Conservation (phyloP, 345 rosid genomes). For the Eucalyptus polybractea region DNA sequence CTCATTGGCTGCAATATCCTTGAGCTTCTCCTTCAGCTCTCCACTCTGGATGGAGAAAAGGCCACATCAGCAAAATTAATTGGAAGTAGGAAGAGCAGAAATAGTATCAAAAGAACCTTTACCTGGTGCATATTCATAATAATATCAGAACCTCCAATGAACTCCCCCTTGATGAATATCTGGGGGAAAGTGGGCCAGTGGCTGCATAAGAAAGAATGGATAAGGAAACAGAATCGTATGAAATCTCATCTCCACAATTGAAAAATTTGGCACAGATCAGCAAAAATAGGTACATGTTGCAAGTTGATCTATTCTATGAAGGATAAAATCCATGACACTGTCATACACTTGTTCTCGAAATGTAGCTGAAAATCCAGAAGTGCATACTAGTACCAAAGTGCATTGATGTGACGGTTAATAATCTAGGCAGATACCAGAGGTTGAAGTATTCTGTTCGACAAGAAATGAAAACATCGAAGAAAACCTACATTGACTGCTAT, state of each 20-base stretch:
- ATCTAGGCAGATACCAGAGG: background rate
- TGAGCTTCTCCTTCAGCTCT: slow-evolving; percentile 74
- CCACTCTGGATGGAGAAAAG: slow-evolving; percentile 34
- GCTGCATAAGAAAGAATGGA: slow-evolving; percentile 20
- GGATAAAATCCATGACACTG: background rate
- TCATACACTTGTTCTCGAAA: background rate
- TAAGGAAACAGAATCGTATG: background rate
- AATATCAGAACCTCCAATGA: slow-evolving; percentile 88
- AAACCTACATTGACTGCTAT: background rate
- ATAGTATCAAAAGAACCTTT: background rate
- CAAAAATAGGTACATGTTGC: background rate
- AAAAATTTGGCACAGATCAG: background rate
- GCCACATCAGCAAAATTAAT: background rate
- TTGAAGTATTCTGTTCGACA: background rate
- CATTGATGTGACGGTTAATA: background rate
- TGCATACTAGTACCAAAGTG: background rate
- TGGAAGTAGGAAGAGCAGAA: background rate
- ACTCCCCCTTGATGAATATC: slow-evolving; percentile 86
- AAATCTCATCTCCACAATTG: background rate
- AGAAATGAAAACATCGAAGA: background rate
- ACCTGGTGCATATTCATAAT: slow-evolving; percentile 64
- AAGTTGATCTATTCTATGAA: background rate
- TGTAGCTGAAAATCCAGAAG: background rate
- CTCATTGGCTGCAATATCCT: slow-evolving; percentile 19
- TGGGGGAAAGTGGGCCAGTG: background rate